These are phyloP conservation scores for Plasmodium cynomolgi DNA, from an alignment of 169 alveolate genomes.

Conservation along the genomic window DNA sequence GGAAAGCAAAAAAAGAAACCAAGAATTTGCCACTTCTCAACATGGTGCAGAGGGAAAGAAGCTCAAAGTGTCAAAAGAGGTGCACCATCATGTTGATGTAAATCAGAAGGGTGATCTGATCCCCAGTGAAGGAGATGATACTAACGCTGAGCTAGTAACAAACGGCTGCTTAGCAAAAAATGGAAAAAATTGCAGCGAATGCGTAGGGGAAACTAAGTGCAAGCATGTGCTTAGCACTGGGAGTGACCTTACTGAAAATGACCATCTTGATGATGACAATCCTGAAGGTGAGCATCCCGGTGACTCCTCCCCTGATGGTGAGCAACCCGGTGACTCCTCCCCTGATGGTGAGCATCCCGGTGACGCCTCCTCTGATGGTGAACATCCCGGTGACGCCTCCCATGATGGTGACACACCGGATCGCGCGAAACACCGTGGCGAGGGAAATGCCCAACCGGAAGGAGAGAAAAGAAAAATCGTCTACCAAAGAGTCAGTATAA, in stretches of 20 bases:
- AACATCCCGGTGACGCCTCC: not conserved
- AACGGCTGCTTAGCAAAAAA: not conserved
- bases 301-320: not conserved
- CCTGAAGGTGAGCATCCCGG: not conserved
- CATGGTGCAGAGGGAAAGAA: constrained; percentile 11
- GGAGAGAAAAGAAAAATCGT: constrained; percentile 35
- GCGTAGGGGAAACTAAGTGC: not conserved
- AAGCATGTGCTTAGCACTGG: not conserved
- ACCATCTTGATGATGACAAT: not conserved
- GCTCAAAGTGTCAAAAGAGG: constrained; percentile 6
- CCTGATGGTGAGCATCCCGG: not conserved
- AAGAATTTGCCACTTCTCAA: not conserved
- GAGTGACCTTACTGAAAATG: not conserved
- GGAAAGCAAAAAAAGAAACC: constrained; percentile 24
- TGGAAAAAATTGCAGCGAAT: not conserved
- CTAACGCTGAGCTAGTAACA: not conserved
- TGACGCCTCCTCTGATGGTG: not conserved
- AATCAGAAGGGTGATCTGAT: not conserved
- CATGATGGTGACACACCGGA: not conserved
- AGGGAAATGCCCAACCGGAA: not conserved
- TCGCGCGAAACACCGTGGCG: not conserved
- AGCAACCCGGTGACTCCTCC: not conserved
- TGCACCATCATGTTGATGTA: not conserved
- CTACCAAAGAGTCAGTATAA: constrained; percentile 73
- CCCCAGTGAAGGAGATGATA: not conserved